Evolutionary conservation across 73 alveolate genomes (phyloP).

Genomic region (Symbiodinium pilosum): DNA sequence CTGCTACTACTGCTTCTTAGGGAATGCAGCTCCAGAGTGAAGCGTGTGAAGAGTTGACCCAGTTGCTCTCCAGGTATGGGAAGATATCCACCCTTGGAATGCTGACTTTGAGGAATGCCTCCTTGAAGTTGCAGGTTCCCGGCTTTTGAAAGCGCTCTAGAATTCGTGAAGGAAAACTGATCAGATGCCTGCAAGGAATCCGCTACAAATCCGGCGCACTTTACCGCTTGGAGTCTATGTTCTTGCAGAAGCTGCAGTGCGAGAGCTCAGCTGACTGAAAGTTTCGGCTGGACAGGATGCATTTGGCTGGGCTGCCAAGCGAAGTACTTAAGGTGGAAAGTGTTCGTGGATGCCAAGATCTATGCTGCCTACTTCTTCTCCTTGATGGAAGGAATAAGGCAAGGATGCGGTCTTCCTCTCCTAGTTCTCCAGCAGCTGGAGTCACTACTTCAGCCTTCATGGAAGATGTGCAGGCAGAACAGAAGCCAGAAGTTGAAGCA

Average conservation of each 20-base stretch:
- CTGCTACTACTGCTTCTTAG: background rate
- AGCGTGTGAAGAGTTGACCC: no score
- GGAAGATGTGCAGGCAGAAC: background rate
- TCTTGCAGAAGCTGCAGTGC: conserved; percentile 53
- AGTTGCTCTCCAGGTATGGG: conserved; percentile 72
- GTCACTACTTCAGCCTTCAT: no score
- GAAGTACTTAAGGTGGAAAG: conserved; percentile 72
- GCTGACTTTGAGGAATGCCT: conserved; percentile 93
- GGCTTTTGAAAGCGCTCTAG: background rate
- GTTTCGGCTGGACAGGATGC: no score
- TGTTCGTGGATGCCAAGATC: conserved; percentile 67
- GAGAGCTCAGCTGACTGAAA: background rate
- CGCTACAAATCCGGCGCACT: conserved; percentile 74
- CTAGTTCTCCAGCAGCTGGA: background rate
- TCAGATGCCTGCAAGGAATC: conserved; percentile 43
- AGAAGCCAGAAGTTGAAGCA: background rate
- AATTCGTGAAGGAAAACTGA: no score
- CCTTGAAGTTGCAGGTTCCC: conserved; percentile 46
- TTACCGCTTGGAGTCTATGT: conserved; percentile 73
- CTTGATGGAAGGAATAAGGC: conserved; percentile 63
- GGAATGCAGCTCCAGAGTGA: no score
- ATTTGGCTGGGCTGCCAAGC: no score
- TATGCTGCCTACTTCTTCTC: conserved; percentile 92
- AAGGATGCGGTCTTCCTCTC: background rate
- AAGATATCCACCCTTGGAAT: conserved; percentile 89